phyloP scores from a whole-genome alignment of 495 filamentous ascomycete species.

The Cercophora sp. region DNA sequence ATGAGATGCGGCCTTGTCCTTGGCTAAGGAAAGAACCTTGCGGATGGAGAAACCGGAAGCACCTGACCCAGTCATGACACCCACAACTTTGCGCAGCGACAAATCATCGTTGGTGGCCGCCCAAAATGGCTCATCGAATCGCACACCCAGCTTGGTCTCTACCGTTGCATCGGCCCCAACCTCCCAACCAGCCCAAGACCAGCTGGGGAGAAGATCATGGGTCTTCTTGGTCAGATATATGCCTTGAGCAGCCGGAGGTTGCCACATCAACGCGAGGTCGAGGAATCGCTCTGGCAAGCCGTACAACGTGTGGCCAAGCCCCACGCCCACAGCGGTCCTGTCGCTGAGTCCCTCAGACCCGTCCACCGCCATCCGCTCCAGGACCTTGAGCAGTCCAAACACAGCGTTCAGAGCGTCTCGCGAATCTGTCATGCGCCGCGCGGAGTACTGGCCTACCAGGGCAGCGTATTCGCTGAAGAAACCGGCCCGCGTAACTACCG shows the following conservation, averaged over 20 bases:
- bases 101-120: neutral
- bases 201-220: neutral
- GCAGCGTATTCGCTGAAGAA: neutral
- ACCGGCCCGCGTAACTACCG: neutral
- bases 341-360: neutral
- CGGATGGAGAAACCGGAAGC: neutral
- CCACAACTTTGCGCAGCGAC: neutral
- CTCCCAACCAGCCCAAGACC: constrained; percentile 7
- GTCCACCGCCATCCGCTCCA: neutral
- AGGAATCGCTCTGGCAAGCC: neutral
- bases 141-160: neutral
- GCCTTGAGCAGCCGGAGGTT: neutral
- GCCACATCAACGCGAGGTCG: neutral
- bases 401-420: neutral
- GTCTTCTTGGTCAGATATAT: neutral
- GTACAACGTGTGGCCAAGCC: neutral
- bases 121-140: neutral
- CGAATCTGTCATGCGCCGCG: neutral
- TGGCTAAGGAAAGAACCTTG: neutral
- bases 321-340: too few species aligned
- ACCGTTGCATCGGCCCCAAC: neutral
- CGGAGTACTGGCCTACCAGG: neutral
- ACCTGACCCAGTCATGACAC: neutral
- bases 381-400: neutral
- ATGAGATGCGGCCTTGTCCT: neutral